Evolutionary conservation across 2,329 filamentous ascomycete species (phyloP).

Genomic region (Golovinomyces cichoracearum): DNA sequence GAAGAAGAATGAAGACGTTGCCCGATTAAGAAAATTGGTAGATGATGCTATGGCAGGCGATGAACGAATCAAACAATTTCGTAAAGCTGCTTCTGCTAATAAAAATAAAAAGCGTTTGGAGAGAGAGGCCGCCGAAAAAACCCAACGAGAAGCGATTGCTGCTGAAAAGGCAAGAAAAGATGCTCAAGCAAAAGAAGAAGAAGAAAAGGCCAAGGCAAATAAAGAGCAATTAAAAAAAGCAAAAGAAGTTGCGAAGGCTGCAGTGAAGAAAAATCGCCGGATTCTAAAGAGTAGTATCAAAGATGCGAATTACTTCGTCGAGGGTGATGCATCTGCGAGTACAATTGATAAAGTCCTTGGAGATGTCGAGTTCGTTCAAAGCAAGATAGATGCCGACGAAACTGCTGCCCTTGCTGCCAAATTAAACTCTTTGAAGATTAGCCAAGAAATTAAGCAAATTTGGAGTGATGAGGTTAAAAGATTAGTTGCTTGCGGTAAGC

Average conservation of each 20-base stretch:
- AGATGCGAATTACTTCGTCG: constrained; percentile 87
- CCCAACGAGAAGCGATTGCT: constrained; percentile 59
- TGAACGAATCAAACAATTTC: constrained; percentile 94
- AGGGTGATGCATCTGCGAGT: constrained; percentile 42
- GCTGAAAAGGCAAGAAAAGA: constrained; percentile 66
- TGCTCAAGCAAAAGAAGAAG: constrained; percentile 53
- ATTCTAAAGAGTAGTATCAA: constrained; percentile 82
- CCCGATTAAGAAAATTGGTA: constrained; percentile 67
- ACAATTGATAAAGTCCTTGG: constrained; percentile 61
- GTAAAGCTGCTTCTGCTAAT: constrained; percentile 65
- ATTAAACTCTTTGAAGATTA: constrained; percentile 54
- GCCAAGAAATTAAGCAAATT: constrained; percentile 59
- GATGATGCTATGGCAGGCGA: constrained; percentile 66
- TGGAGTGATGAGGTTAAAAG: constrained; percentile 57
- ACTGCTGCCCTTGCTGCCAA: constrained; percentile 59
- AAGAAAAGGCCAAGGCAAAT: constrained; percentile 61
- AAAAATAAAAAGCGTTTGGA: constrained; percentile 92
- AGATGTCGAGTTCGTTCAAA: constrained; percentile 67
- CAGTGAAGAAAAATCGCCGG: constrained; percentile 99
- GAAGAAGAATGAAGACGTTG: constrained; percentile 96
- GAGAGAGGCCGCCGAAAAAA: constrained; percentile 75
- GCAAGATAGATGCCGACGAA: constrained; percentile 76
- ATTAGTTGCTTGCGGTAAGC: constrained; percentile 18
- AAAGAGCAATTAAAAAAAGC: constrained; percentile 77
- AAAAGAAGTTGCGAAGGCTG: constrained; percentile 96